These are phyloP conservation scores for Daucus carota DNA, from an alignment of 129 eudicot species.

Conservation along the genomic window DH1_v3.0 NC_030389.2:13007001-13007500, in stretches of 20 bases:
- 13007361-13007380: constrained; percentile 30
- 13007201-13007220: constrained; percentile 22
- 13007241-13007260: constrained; percentile 18
- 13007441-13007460: constrained; percentile 12
- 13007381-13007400: constrained; percentile 42
- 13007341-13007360: constrained; percentile 31
- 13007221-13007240: constrained; percentile 33
- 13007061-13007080: background rate
- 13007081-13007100: constrained; percentile 5
- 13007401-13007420: constrained; percentile 28
- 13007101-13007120: background rate
- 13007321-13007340: constrained; percentile 44
- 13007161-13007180: constrained; percentile 15
- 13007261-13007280: background rate
- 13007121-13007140: constrained; percentile 28
- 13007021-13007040: background rate
- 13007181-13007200: constrained; percentile 29
- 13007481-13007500: constrained; percentile 10
- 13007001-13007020: background rate
- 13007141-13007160: constrained; percentile 8
- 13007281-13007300: constrained; percentile 36
- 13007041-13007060: background rate
- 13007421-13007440: constrained; percentile 21
- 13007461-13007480: background rate
- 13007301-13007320: constrained; percentile 34